A percentile compares a stretch with the other conserved stretches of the same genome.
Conservation (phyloP, 257 asterid genomes). For the Solanum paucissectum region DNA sequence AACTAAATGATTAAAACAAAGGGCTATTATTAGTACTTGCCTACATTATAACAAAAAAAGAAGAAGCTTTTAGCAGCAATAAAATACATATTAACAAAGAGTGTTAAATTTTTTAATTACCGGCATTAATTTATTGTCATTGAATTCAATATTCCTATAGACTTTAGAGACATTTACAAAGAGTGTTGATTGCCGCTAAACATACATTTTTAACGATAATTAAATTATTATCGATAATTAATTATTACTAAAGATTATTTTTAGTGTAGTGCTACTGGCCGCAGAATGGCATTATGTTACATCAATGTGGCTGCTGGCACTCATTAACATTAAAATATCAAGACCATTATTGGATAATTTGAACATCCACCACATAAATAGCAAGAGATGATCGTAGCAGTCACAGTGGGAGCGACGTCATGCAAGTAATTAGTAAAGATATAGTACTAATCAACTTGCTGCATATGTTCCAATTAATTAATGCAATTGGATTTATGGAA, state of each 20-base stretch:
- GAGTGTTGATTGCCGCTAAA: accelerated
- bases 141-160: no score
- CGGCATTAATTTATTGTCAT: no score
- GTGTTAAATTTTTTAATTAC: no score
- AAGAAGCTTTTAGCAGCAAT: no score
- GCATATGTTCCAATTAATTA: neutral
- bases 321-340: neutral
- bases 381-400: neutral
- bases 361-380: neutral
- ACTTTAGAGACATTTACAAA: no score
- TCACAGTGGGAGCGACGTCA: neutral
- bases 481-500: neutral
- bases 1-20: neutral
- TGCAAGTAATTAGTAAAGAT: neutral
- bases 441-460: neutral
- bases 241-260: no score
- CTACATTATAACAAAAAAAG: no score
- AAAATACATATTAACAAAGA: no score
- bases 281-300: neutral
- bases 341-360: neutral
- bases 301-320: neutral
- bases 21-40: neutral
- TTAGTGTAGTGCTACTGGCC: neutral
- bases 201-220: no score
- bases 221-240: no score